phyloP scores from a whole-genome alignment of 1,284 basidiomycete species.

The Ganoderma resinaceum region DNA sequence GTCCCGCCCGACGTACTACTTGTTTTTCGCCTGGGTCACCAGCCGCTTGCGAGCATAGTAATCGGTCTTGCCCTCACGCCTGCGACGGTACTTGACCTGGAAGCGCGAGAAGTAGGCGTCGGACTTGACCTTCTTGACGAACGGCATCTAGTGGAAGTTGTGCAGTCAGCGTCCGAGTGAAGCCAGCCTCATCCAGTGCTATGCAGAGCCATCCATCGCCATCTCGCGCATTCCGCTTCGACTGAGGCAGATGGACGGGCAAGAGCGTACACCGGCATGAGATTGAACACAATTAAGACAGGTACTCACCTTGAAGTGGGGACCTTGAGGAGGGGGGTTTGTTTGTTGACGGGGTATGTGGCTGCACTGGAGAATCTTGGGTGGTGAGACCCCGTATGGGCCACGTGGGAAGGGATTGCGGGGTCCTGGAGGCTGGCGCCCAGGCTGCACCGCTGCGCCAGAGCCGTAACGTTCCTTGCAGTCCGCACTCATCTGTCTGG shows the following conservation, averaged over 20 bases:
- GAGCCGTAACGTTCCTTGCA: not conserved
- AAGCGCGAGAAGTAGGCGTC: slow-evolving; percentile 97
- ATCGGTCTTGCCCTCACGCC: slow-evolving; percentile 98
- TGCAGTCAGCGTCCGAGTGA: slow-evolving; percentile 23
- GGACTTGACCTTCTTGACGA: slow-evolving; percentile 89
- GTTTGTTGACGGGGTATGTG: slow-evolving; percentile 35
- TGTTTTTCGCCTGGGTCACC: slow-evolving; percentile 99
- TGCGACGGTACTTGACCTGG: slow-evolving; percentile 96
- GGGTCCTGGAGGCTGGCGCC: slow-evolving; percentile 11
- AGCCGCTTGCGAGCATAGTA: slow-evolving; percentile 99
- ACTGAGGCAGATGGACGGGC: not conserved
- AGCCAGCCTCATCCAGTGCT: slow-evolving; percentile 45
- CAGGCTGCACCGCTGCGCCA: not conserved
- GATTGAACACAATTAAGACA: slow-evolving; percentile 10
- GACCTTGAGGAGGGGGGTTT: slow-evolving; percentile 46
- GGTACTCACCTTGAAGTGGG: slow-evolving; percentile 61
- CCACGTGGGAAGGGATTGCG: slow-evolving; percentile 17
- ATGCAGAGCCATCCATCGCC: slow-evolving; percentile 38
- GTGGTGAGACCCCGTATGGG: slow-evolving; percentile 21
- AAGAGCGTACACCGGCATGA: not conserved
- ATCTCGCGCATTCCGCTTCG: slow-evolving; percentile 4
- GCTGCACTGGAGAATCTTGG: slow-evolving; percentile 7
- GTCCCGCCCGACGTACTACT: slow-evolving; percentile 72
- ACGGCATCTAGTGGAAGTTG: slow-evolving; percentile 70
- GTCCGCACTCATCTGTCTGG: slow-evolving; percentile 2